Evolutionary conservation across 2,329 filamentous ascomycete species (phyloP).

Genomic region (Emydomyces testavorans): DNA sequence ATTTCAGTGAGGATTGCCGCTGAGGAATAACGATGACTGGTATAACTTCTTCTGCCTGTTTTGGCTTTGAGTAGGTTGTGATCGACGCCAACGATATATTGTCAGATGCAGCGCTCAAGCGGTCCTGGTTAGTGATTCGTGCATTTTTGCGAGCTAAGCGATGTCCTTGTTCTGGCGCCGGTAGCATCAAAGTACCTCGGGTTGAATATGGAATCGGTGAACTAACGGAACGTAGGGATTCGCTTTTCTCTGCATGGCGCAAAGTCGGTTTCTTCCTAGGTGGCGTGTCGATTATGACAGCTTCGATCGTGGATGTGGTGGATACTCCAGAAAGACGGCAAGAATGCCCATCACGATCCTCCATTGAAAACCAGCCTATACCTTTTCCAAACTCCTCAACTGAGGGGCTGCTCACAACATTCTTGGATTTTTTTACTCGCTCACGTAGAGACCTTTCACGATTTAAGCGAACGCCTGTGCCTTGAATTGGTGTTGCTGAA

Average conservation of each 20-base stretch:
- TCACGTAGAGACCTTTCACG: constrained; percentile 4
- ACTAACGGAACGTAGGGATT: constrained; percentile 40
- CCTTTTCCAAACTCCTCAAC: constrained; percentile 40
- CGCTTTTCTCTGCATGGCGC: constrained; percentile 44
- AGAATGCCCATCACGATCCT: constrained; percentile 23
- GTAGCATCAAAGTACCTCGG: constrained; percentile 36
- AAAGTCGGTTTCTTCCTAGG: constrained; percentile 37
- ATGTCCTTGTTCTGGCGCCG: constrained; percentile 34
- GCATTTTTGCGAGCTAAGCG: constrained; percentile 42
- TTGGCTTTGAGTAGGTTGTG: constrained; percentile 14
- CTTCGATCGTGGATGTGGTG: constrained; percentile 45
- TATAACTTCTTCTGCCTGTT: constrained; percentile 31
- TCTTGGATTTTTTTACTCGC: constrained; percentile 1
- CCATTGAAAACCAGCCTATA: constrained; percentile 40
- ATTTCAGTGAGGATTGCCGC: constrained; percentile 35
- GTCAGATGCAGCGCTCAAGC: constrained; percentile 35
- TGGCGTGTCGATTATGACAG: constrained; percentile 43
- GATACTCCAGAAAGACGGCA: constrained; percentile 42
- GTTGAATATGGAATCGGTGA: constrained; percentile 36
- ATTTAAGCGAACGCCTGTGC: neutral
- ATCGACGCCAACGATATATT: constrained; percentile 27
- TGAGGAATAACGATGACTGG: constrained; percentile 40
- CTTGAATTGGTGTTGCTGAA: neutral
- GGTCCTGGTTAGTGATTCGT: constrained; percentile 39
- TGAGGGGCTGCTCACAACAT: constrained; percentile 21